These are phyloP conservation scores for Tetracladium marchalianum DNA, from an alignment of 495 filamentous ascomycete genomes.

Conservation along the genomic window DNA sequence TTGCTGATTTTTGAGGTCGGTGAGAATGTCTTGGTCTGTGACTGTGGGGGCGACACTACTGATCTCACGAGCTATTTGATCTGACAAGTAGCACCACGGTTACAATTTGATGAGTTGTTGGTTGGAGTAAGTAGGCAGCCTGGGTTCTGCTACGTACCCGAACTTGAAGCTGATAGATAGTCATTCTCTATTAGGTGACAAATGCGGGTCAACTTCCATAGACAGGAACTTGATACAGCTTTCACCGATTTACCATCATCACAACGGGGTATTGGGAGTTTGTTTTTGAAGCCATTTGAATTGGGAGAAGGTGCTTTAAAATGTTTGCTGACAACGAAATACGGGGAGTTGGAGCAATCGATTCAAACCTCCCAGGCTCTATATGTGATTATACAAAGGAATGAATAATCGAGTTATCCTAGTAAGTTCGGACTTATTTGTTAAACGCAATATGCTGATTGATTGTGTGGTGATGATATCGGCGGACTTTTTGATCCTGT, in stretches of 20 bases:
- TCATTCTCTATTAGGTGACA: neutral
- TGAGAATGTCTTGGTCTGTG: slow-evolving; percentile 16
- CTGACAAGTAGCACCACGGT: neutral
- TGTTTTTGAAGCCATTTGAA: slow-evolving; percentile 22
- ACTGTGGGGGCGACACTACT: slow-evolving; percentile 17
- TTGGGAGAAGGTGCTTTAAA: slow-evolving; percentile 17
- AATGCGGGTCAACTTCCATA: slow-evolving; percentile 7
- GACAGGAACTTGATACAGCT: slow-evolving; percentile 17
- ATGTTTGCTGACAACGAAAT: neutral
- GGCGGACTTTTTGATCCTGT: slow-evolving; percentile 21
- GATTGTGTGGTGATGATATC: slow-evolving; percentile 18
- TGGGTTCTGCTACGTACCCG: neutral
- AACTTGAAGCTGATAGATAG: neutral
- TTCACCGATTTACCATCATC: too few species aligned
- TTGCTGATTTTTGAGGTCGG: too few species aligned
- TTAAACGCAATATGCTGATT: neutral
- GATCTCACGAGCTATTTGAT: slow-evolving; percentile 10
- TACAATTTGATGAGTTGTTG: slow-evolving; percentile 10
- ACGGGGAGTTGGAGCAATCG: neutral
- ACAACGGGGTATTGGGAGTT: slow-evolving; percentile 20
- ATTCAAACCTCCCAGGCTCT: neutral
- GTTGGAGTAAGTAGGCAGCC: slow-evolving; percentile 5
- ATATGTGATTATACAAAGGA: slow-evolving; percentile 5
- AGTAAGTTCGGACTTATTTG: neutral
- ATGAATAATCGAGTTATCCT: neutral